Conservation (phyloP, 164 flowering plant genomes). For the Vitis amurensis region DNA sequence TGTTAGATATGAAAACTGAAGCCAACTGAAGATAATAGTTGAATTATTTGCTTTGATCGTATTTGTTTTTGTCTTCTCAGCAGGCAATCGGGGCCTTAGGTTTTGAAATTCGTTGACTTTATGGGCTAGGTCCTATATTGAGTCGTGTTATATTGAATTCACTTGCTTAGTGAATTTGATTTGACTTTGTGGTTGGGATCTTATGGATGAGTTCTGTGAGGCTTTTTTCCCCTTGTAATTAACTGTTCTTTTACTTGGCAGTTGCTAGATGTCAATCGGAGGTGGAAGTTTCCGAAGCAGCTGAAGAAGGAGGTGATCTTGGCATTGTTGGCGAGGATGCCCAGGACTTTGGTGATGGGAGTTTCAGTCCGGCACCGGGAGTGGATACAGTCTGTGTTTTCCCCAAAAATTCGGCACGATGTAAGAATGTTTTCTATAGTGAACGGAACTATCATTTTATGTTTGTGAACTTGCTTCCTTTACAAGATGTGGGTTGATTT, state of each 20-base stretch:
- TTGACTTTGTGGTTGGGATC: neutral
- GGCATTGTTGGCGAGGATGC: constrained; percentile 77
- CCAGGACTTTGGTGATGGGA: constrained; percentile 55
- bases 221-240: neutral
- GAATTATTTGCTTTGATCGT: too few species aligned
- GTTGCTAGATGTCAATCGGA: constrained; percentile 78
- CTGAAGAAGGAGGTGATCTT: constrained; percentile 54
- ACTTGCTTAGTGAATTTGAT: neutral
- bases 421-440: constrained; percentile 32
- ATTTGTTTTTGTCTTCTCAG: too few species aligned
- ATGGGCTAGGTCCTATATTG: too few species aligned
- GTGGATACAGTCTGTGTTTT: constrained; percentile 81
- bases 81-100: too few species aligned
- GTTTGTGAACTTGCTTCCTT: neutral
- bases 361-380: constrained; percentile 73
- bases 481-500: neutral
- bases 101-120: too few species aligned
- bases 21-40: too few species aligned
- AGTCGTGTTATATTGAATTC: neutral
- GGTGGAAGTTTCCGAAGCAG: constrained; percentile 42
- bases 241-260: constrained; percentile 18
- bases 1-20: too few species aligned
- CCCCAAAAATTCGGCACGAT: constrained; percentile 66
- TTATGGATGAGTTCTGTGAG: neutral
- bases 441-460: neutral